These are phyloP conservation scores for Fusarium clavum DNA, from an alignment of 2,329 filamentous ascomycete genomes.

Conservation along the genomic window DNA sequence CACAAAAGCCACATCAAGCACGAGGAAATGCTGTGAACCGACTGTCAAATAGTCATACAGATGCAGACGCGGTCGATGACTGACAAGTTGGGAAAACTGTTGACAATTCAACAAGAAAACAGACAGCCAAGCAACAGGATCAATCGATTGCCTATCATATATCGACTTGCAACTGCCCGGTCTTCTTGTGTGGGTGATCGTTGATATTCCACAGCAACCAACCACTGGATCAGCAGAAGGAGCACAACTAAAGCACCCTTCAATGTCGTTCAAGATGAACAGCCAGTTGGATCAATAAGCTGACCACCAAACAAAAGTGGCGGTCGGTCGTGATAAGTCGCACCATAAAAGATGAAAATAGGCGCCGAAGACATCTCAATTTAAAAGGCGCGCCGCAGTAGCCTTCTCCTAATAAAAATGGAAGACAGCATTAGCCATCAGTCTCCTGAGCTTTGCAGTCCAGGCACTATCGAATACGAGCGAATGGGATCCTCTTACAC, in stretches of 20 bases:
- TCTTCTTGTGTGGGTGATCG: constrained; percentile 8
- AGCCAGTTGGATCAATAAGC: constrained; percentile 2
- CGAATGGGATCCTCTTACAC: constrained; percentile 21
- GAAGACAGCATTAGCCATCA: neutral
- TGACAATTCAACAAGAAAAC: constrained; percentile 4
- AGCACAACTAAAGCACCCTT: constrained; percentile 1
- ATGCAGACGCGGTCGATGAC: neutral
- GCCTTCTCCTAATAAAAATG: constrained; percentile 5
- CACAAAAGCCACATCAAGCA: constrained; percentile 33
- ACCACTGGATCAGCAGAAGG: constrained; percentile 2
- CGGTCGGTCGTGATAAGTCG: constrained; percentile 6
- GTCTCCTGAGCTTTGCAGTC: constrained; percentile 29
- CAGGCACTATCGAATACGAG: constrained; percentile 18
- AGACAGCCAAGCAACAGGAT: constrained; percentile 13
- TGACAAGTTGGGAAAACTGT: neutral
- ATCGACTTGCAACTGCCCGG: neutral
- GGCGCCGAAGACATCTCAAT: constrained; percentile 8
- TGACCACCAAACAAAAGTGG: constrained; percentile 14
- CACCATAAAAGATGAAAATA: neutral
- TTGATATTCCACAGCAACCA: constrained; percentile 23
- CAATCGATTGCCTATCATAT: constrained; percentile 6
- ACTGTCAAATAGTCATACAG: neutral
- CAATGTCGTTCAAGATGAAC: neutral
- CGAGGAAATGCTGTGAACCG: neutral
- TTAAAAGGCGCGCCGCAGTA: constrained; percentile 7